Conservation (phyloP, 2,329 filamentous ascomycete genomes). For the Berkeleyomyces rouxiae region DNA sequence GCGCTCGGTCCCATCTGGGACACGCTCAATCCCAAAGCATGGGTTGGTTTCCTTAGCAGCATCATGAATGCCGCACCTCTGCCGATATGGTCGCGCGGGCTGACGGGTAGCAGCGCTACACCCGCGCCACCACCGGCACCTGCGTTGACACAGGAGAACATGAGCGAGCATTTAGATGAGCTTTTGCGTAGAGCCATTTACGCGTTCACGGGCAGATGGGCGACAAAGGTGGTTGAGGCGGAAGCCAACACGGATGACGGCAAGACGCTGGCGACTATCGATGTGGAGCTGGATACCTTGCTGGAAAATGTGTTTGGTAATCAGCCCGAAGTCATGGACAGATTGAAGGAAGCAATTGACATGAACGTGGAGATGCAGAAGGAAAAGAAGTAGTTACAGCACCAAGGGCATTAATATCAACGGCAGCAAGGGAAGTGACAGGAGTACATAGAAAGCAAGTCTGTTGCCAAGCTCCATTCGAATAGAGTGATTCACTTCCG, state of each 20-base stretch:
- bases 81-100: conserved; percentile 27
- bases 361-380: conserved; percentile 38
- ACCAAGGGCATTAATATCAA: too few species aligned
- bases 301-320: conserved; percentile 42
- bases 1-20: conserved; percentile 48
- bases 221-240: conserved; percentile 32
- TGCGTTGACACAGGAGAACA: conserved; percentile 34
- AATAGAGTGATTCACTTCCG: too few species aligned
- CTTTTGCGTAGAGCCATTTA: conserved; percentile 45
- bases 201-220: conserved; percentile 45
- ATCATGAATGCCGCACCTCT: conserved; percentile 32
- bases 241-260: conserved; percentile 30
- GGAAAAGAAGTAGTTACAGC: conserved; percentile 22
- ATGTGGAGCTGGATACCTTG: conserved; percentile 38
- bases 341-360: conserved; percentile 44
- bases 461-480: background rate
- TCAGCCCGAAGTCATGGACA: conserved; percentile 40
- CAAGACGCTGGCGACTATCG: conserved; percentile 34
- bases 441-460: conserved; percentile 8
- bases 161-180: conserved; percentile 48
- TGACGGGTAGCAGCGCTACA: conserved; percentile 24
- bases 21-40: conserved; percentile 39
- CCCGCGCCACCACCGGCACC: conserved; percentile 1
- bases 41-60: conserved; percentile 41
- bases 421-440: conserved; percentile 20